Conservation (phyloP, 2,329 filamentous ascomycete species). For the Cladosporium sphaerospermum region DNA sequence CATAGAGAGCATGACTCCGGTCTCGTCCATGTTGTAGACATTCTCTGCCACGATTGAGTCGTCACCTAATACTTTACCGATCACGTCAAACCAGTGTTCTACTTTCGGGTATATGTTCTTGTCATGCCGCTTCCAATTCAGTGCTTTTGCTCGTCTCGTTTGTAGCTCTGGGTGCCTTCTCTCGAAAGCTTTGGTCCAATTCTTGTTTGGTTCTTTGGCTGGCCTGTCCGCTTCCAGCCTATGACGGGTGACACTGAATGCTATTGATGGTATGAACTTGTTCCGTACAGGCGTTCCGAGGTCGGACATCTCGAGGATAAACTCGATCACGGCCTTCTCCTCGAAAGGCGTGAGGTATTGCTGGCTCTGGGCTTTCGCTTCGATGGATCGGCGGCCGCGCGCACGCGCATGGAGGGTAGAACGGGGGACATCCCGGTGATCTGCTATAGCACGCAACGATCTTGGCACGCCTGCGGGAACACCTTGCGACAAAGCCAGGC, state of each 20-base stretch:
- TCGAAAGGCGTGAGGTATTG: slow-evolving; percentile 15
- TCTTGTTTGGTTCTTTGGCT: slow-evolving; percentile 13
- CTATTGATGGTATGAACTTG: not conserved
- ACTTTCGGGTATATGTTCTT: slow-evolving; percentile 29
- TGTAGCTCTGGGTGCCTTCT: slow-evolving; percentile 22
- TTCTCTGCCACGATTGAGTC: slow-evolving; percentile 24
- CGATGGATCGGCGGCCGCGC: slow-evolving; percentile 14
- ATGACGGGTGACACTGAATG: not conserved
- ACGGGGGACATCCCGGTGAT: slow-evolving; percentile 13
- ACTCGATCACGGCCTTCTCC: slow-evolving; percentile 7
- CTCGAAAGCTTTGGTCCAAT: slow-evolving; percentile 17
- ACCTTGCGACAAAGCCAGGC: slow-evolving; percentile 10
- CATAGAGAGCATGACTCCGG: slow-evolving; percentile 28
- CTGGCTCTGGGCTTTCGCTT: slow-evolving; percentile 15
- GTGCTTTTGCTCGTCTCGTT: slow-evolving; percentile 20
- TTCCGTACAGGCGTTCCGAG: not conserved
- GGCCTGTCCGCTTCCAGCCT: not conserved
- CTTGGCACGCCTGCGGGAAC: not conserved
- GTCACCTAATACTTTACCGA: slow-evolving; percentile 23
- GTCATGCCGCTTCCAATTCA: slow-evolving; percentile 25
- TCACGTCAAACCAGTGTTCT: slow-evolving; percentile 28
- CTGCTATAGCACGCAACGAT: slow-evolving; percentile 11
- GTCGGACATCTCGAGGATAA: not conserved
- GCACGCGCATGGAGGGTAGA: slow-evolving; percentile 19
- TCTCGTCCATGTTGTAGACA: slow-evolving; percentile 35